These are phyloP conservation scores for Phytophthora pisi DNA, from an alignment of 352 stramenopile genomes.

Conservation along the genomic window DNA sequence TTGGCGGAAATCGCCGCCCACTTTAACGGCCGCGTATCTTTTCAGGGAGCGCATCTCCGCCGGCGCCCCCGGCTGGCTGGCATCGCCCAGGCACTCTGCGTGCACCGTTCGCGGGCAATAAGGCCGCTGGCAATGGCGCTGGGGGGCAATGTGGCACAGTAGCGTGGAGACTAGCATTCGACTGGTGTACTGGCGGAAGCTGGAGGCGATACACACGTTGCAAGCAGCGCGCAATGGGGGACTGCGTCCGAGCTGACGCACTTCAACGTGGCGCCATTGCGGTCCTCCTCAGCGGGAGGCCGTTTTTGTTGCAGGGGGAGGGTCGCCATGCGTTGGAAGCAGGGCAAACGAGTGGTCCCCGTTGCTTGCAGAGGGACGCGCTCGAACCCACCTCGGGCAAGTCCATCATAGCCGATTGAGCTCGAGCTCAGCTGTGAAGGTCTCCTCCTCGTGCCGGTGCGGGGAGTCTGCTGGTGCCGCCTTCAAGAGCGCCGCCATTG, in stretches of 20 bases:
- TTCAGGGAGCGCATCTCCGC: neutral
- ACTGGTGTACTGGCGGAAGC: too few relatives aligned
- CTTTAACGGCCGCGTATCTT: conserved; percentile 29
- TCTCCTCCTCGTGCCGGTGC: neutral
- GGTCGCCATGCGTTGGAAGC: conserved; percentile 4
- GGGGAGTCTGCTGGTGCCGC: neutral
- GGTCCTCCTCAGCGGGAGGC: neutral
- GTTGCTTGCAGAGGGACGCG: conserved; percentile 9
- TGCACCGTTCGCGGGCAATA: neutral
- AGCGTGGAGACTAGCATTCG: too few relatives aligned
- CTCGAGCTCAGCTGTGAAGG: too few relatives aligned
- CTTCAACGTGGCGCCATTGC: conserved; percentile 17
- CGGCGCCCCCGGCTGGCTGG: too few relatives aligned
- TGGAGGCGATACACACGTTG: too few relatives aligned
- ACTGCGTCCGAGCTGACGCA: neutral
- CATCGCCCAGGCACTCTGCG: neutral
- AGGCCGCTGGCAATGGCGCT: neutral
- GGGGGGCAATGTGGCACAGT: too few relatives aligned
- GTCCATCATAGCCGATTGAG: neutral
- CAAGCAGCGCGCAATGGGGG: too few relatives aligned
- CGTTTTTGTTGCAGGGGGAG: conserved; percentile 30
- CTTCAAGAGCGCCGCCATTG: neutral
- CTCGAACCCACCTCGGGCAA: conserved; percentile 8
- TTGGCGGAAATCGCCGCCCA: conserved; percentile 14
- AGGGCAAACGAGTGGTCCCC: conserved; percentile 19